Conservation (phyloP, 768 basidiomycete genomes). For the Lepiota brunneoincarnata region DNA sequence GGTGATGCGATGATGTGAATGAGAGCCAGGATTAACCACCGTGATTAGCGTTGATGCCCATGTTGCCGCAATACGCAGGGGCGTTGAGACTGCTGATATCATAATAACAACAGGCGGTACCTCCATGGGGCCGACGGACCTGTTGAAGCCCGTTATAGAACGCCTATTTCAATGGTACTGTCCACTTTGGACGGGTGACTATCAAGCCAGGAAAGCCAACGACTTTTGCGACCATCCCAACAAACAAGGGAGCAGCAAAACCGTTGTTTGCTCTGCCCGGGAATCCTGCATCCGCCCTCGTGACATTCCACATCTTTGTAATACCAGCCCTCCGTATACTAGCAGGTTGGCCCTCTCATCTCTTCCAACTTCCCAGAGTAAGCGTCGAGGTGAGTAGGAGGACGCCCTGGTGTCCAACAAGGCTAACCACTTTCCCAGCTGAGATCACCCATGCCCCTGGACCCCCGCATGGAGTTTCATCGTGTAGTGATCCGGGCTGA, state of each 20-base stretch:
- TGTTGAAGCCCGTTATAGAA: slow-evolving; percentile 88
- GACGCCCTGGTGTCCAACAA: not conserved
- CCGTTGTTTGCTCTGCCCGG: slow-evolving; percentile 85
- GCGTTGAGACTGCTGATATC: slow-evolving; percentile 65
- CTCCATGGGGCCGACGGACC: slow-evolving; percentile 86
- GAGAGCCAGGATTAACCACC: slow-evolving; percentile 1
- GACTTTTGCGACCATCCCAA: slow-evolving; percentile 79
- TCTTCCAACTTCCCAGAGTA: slow-evolving; percentile 59
- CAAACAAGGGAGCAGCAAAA: slow-evolving; percentile 37
- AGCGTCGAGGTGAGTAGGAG: slow-evolving; percentile 53
- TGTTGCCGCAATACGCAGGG: slow-evolving; percentile 51
- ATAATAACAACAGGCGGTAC: slow-evolving; percentile 87
- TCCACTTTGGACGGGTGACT: slow-evolving; percentile 85
- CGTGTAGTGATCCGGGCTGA: slow-evolving; percentile 53
- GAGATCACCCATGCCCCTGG: slow-evolving; percentile 60
- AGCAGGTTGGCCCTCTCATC: slow-evolving; percentile 59
- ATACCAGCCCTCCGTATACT: slow-evolving; percentile 73
- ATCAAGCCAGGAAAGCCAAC: slow-evolving; percentile 89
- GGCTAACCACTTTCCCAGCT: slow-evolving; percentile 34
- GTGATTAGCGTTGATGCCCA: slow-evolving; percentile 52
- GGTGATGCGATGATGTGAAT: slow-evolving; percentile 18
- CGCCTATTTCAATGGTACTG: slow-evolving; percentile 66
- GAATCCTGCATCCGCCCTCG: slow-evolving; percentile 85
- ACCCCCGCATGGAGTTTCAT: slow-evolving; percentile 80
- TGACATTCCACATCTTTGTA: slow-evolving; percentile 83